Conservation (phyloP, 805 yeast species). For the Clavispora vitiphila region DNA sequence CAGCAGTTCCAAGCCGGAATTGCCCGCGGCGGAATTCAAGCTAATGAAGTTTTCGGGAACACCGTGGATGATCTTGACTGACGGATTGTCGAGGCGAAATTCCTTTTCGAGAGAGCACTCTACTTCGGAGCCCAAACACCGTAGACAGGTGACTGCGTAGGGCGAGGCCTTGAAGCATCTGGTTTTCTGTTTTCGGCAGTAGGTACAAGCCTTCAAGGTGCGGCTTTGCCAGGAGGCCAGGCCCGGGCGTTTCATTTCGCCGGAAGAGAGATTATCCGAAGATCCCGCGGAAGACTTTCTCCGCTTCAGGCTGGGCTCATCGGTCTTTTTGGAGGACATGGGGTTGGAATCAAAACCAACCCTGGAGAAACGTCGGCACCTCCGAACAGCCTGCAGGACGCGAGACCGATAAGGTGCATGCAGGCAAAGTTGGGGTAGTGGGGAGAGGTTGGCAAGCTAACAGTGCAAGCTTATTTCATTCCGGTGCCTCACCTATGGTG, state of each 20-base stretch:
- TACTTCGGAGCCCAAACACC: slow-evolving; percentile 51
- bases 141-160: slow-evolving; percentile 44
- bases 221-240: slow-evolving; percentile 18
- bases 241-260: background rate
- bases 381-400: background rate
- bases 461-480: too few relatives aligned
- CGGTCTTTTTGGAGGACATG: background rate
- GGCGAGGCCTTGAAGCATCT: slow-evolving; percentile 54
- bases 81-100: slow-evolving; percentile 10
- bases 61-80: slow-evolving; percentile 12
- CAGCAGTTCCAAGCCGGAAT: background rate
- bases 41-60: slow-evolving; percentile 10
- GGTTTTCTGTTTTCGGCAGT: slow-evolving; percentile 54
- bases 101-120: slow-evolving; percentile 46
- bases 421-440: background rate
- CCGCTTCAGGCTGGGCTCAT: background rate
- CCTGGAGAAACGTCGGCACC: background rate
- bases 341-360: background rate
- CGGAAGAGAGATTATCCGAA: background rate
- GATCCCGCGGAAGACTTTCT: background rate
- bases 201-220: slow-evolving; percentile 50
- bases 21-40: background rate
- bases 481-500: too few relatives aligned
- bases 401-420: background rate
- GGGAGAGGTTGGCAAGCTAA: too few relatives aligned